Evolutionary conservation across 2,329 filamentous ascomycete genomes (phyloP).

Genomic region (Ophiostoma ips): DNA sequence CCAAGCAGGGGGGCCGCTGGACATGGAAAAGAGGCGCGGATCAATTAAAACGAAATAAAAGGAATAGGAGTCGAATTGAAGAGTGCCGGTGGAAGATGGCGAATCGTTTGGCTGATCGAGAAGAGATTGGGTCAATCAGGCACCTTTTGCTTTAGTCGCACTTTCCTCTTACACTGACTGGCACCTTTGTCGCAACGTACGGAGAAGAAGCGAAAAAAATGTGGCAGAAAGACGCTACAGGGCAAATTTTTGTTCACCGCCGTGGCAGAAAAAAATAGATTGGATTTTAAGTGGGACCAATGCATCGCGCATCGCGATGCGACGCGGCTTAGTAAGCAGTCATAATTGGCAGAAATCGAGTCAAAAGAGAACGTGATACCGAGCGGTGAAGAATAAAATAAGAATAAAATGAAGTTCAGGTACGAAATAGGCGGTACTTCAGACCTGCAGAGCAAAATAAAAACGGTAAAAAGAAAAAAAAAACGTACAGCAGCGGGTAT

Average conservation of each 20-base stretch:
- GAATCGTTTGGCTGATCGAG: no score
- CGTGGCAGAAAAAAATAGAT: slow-evolving; percentile 3
- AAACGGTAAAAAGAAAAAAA: background rate
- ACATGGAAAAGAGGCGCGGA: slow-evolving; percentile 3
- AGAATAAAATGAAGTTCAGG: background rate
- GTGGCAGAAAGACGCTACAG: background rate
- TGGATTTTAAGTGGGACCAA: background rate
- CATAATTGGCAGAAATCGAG: background rate
- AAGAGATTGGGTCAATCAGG: background rate
- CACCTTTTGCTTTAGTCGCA: background rate
- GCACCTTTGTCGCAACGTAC: background rate
- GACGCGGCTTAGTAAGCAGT: no score
- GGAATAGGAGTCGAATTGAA: background rate
- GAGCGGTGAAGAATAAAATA: background rate
- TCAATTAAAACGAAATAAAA: background rate
- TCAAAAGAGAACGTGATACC: background rate
- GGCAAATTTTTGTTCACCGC: slow-evolving; percentile 2
- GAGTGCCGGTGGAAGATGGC: background rate
- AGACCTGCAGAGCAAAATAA: no score
- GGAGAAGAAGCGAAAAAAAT: background rate
- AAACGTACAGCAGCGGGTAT: background rate
- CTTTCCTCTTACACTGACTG: background rate
- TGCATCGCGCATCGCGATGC: no score
- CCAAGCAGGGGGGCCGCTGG: slow-evolving; percentile 11
- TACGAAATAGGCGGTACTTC: no score